Evolutionary conservation across 345 rosid genomes (phyloP).

Genomic region (Capsella bursapastoris): DNA sequence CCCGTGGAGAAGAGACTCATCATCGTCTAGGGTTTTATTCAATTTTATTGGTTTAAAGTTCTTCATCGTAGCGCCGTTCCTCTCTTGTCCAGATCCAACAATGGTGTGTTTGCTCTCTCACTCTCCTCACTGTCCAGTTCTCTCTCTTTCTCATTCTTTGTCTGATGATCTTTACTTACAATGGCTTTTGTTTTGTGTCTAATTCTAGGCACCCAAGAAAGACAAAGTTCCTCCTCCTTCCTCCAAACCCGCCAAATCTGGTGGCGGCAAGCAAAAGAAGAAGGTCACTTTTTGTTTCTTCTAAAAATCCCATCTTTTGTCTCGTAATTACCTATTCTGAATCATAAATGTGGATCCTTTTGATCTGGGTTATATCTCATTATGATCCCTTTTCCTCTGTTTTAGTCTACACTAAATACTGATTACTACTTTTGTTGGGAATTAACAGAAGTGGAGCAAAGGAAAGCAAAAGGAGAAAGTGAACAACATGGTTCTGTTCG

Average conservation of each 20-base stretch:
- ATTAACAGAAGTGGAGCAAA: slow-evolving; percentile 59
- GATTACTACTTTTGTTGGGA: background rate
- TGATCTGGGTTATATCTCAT: background rate
- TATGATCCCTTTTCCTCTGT: slow-evolving; percentile 6
- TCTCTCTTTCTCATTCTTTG: background rate
- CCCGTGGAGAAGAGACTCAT: background rate
- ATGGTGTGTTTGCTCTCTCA: slow-evolving; percentile 19
- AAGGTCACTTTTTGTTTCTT: slow-evolving; percentile 26
- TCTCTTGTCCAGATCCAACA: slow-evolving; percentile 25
- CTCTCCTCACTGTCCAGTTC: background rate
- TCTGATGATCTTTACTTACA: background rate
- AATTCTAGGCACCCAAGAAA: slow-evolving; percentile 41
- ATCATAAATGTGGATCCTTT: background rate
- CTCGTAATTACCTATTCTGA: background rate
- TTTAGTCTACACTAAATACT: background rate
- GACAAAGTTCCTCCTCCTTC: slow-evolving; percentile 48
- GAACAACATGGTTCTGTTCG: slow-evolving; percentile 67
- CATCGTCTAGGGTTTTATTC: slow-evolving; percentile 5
- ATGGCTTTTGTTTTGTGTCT: background rate
- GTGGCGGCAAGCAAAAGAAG: slow-evolving; percentile 48
- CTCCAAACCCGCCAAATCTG: slow-evolving; percentile 47
- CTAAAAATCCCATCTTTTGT: slow-evolving; percentile 4
- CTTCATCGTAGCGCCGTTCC: slow-evolving; percentile 20
- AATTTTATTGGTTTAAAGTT: background rate
- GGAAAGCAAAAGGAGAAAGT: slow-evolving; percentile 70